phyloP scores from a whole-genome alignment of 257 asterid genomes.

The Leonotis leonurus region DNA sequence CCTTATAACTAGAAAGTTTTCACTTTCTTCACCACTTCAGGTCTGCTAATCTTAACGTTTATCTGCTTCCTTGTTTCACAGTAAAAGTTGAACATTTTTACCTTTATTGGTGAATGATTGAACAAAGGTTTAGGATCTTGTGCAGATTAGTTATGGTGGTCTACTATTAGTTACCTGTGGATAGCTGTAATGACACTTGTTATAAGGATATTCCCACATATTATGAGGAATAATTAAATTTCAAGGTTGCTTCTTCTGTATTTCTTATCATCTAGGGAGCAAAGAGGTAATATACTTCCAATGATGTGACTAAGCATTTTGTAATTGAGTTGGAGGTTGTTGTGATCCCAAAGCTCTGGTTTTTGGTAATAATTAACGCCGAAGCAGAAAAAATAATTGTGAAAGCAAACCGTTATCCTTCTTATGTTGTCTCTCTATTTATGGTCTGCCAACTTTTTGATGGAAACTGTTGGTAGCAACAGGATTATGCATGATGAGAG shows the following conservation, averaged over 20 bases:
- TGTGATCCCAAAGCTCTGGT: background rate
- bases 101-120: no score
- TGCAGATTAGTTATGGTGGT: no score
- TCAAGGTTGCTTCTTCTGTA: background rate
- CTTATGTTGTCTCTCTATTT: background rate
- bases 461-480: constrained; percentile 11
- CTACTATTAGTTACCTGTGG: no score
- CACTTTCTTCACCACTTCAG: no score
- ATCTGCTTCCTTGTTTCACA: no score
- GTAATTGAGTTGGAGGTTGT: background rate
- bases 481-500: constrained; percentile 21
- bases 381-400: background rate
- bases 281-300: background rate
- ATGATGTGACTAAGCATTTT: background rate
- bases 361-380: background rate
- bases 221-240: no score
- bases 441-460: background rate
- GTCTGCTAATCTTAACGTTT: no score
- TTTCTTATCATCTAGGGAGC: background rate
- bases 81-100: no score
- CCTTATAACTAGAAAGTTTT: no score
- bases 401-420: background rate
- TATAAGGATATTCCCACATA: no score
- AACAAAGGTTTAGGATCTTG: no score
- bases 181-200: no score